Conservation (phyloP, 1,284 basidiomycete species). For the Phylloboletellus chloephorus region DNA sequence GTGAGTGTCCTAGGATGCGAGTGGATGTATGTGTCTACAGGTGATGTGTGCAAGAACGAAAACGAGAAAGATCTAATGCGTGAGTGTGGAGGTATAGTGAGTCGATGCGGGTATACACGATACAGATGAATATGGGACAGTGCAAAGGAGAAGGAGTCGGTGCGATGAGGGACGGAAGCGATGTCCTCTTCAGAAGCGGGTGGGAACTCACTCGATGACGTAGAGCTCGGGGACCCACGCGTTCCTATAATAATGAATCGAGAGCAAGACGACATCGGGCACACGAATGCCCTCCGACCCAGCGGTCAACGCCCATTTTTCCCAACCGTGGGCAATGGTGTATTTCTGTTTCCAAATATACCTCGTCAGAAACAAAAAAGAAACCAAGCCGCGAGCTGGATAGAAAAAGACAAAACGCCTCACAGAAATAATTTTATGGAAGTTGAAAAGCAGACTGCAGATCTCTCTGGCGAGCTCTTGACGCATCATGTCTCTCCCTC, state of each 20-base stretch:
- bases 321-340: conserved; percentile 10
- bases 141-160: too few relatives aligned
- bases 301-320: conserved; percentile 21
- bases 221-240: conserved; percentile 31
- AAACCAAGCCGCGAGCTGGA: too few relatives aligned
- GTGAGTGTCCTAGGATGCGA: too few relatives aligned
- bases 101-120: too few relatives aligned
- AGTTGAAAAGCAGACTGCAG: conserved; percentile 10
- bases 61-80: too few relatives aligned
- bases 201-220: conserved; percentile 26
- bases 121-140: too few relatives aligned
- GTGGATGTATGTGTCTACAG: too few relatives aligned
- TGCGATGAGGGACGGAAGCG: too few relatives aligned
- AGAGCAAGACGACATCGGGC: conserved; percentile 23
- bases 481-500: conserved; percentile 17
- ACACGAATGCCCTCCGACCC: conserved; percentile 17
- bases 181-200: too few relatives aligned
- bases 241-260: conserved; percentile 27
- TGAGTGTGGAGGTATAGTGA: too few relatives aligned
- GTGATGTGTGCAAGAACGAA: too few relatives aligned
- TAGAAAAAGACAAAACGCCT: neutral
- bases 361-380: conserved; percentile 5
- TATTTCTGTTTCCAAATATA: conserved; percentile 9
- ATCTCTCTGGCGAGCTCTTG: conserved; percentile 20
- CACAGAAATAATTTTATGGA: conserved; percentile 15